Percentiles rank a stretch among this genome's conserved stretches.
phyloP scores from a whole-genome alignment of 2,329 filamentous ascomycete species.

The Biscogniauxia sp. region DNA sequence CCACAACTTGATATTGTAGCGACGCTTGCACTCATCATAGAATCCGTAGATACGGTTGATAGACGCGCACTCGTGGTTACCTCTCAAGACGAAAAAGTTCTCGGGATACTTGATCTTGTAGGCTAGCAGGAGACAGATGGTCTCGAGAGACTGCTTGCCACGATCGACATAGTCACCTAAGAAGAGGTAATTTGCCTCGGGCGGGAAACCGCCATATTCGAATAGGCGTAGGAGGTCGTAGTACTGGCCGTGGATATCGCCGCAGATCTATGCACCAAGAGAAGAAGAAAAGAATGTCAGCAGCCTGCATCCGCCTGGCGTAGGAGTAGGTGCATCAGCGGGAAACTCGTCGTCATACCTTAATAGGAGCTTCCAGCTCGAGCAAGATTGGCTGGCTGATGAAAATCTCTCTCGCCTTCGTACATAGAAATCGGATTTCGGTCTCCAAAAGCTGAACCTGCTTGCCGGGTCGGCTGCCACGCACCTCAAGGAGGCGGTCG shows the following conservation, averaged over 20 bases:
- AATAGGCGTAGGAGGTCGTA: constrained; percentile 96
- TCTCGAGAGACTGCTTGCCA: constrained; percentile 93
- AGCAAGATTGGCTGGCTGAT: constrained; percentile 98
- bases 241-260: constrained; percentile 99
- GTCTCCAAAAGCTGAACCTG: constrained; percentile 96
- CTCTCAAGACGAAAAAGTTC: constrained; percentile 93
- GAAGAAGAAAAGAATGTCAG: constrained; percentile 7
- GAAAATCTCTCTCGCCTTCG: constrained; percentile 98
- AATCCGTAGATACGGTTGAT: constrained; percentile 96
- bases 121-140: constrained; percentile 86
- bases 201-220: constrained; percentile 97
- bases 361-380: constrained; percentile 97
- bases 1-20: constrained; percentile 97
- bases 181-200: constrained; percentile 98
- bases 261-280: constrained; percentile 72
- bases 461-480: constrained; percentile 96
- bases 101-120: constrained; percentile 98
- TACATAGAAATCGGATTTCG: constrained; percentile 96
- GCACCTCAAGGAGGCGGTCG: constrained; percentile 94
- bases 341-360: constrained; percentile 60
- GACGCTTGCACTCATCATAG: constrained; percentile 95
- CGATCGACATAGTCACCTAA: constrained; percentile 95
- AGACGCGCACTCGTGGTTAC: constrained; percentile 96
- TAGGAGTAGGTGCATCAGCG: constrained; percentile 1
- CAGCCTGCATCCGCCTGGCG: constrained; percentile 5